Evolutionary conservation across 2,329 filamentous ascomycete genomes (phyloP), one percentile per base, ranked within the genome.

Genomic region (Hymenotorrendiella dingleyae): DNA sequence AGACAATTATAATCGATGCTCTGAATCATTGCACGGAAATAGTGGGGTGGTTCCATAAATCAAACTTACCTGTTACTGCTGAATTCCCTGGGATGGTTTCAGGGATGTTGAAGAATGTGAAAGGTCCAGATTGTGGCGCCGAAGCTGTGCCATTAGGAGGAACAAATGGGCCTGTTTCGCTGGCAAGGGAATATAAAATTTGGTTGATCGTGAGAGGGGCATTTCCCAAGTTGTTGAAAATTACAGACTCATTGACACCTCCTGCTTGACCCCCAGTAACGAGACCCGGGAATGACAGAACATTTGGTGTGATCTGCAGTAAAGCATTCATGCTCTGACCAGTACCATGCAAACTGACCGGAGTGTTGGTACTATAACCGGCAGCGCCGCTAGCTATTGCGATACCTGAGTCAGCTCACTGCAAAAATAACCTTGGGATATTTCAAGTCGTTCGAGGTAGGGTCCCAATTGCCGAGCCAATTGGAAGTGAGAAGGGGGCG

Each of bases 201-300:
- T 62, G 58, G 0, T 58, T 56, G 4, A 80, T 64, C 0, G 64
- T 67, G 3, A 80, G 62, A 0, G 57, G 42, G 0, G 62, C 56
- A 40, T 71, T 70, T 21, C 76, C 76, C 4, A 67, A 56, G 48
- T 80, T 80, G 46, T 60, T 62, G 28, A 78, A 59, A 1, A 75
- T 57, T 3, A 72, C 58, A 0, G 65, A 68, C 48, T 76, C 65
- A 4, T 62, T 58, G 1, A 64, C 57, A 1, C 64, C 67, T 2
- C 62, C 59, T 5, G 58, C 42, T 3, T 64, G 60, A 0, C 64
- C 55, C 0, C 70, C 72, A 1, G 68, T 64, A 22, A 79, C 66
- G 3, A 74, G 63, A 8, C 69, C 67, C 3, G 65, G 62, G 50
- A 79, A 80, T 0, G 68, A 67, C 4, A 80, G 50, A 0, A 64